Evolutionary conservation across 164 flowering plant genomes (phyloP).

Genomic region (Vitis rupestris): DNA sequence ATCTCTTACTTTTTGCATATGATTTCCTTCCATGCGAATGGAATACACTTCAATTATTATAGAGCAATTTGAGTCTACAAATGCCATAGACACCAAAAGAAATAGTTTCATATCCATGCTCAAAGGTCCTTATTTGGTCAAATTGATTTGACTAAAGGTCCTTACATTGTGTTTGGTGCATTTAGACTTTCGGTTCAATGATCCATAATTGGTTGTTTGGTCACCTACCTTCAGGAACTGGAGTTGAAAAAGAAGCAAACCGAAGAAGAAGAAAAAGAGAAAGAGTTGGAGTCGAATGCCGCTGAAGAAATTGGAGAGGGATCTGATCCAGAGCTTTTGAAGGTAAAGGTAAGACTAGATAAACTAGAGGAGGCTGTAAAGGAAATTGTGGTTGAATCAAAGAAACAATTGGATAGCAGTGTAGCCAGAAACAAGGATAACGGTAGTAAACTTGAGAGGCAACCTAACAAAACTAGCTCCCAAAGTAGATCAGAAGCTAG

Average conservation of each 20-base stretch:
- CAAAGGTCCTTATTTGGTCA: too few species aligned
- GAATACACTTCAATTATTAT: too few species aligned
- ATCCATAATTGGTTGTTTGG: too few species aligned
- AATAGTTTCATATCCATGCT: too few species aligned
- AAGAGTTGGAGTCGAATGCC: constrained; percentile 39
- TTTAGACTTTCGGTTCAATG: too few species aligned
- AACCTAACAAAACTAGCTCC: background rate
- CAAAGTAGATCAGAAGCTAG: constrained; percentile 14
- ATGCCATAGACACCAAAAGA: too few species aligned
- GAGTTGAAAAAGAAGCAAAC: constrained; percentile 49
- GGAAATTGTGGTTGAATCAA: constrained; percentile 55
- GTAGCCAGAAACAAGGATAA: constrained; percentile 11
- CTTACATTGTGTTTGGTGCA: too few species aligned
- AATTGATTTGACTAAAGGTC: too few species aligned
- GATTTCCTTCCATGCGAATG: too few species aligned
- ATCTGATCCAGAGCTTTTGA: constrained; percentile 40
- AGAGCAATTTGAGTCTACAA: too few species aligned
- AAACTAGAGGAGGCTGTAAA: constrained; percentile 67
- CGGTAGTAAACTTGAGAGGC: constrained; percentile 11
- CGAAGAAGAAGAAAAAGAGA: constrained; percentile 56
- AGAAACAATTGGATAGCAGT: constrained; percentile 25
- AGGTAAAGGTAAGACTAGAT: constrained; percentile 66
- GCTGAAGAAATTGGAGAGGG: constrained; percentile 30
- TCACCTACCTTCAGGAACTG: constrained; percentile 38
- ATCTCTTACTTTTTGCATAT: too few species aligned